Base-by-base conservation (phyloP, 192 early-diverging fungal genomes). In the Backusella westeae region DNA sequence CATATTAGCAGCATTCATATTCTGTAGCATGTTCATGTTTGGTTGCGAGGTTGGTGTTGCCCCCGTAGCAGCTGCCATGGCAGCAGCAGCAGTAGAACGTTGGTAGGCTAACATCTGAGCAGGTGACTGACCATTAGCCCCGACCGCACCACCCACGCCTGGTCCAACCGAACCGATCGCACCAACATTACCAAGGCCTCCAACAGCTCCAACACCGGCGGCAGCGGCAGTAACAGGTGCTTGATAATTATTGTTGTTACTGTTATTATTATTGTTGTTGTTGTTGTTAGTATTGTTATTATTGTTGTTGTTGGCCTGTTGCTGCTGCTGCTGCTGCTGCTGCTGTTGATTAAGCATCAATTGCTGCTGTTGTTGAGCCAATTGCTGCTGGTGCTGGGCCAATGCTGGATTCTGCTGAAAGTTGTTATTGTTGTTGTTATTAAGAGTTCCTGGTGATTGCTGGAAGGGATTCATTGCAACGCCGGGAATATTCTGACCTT, bases 61-160 rank as follows among this genome's bases (percentile, higher is more conserved):
- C 38, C 21, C 32, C 23, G 73, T 65, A 35, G 59, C 39, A 65
- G 72, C 42, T n/a, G 66, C 65, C 56, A 63, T 63, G n/a, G 74
- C 66, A 5, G 67, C 67, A 52, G 75, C 65, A 15, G 67, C 63
- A 23, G 74, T 34, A 4, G 75, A 49, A 4, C 75, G 67, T 69
- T 76, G 75, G 17, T 67, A 56, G 41, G 75, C 75, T 10, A 69
- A 10, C 68, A 76, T 70, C 29, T 80, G 81, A 67, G 75, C 36
- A 65, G 35, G 77, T 6, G 52, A 29, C 56, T 19, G 73, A 67
- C 19, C 75, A 75, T 38, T 78, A 42, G 19, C n/a, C 19, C 46
- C 46, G 6, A 49, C 42, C 12, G 42, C 38, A 39, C 38, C 38
- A 39, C 38, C 42, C 15, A 44, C 42, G 15, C 42, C 42, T 15